A percentile compares a stretch with the other conserved stretches of the same genome.
phyloP scores from a whole-genome alignment of 139 green algal genomes.

The Chlorella sp. region DNA sequence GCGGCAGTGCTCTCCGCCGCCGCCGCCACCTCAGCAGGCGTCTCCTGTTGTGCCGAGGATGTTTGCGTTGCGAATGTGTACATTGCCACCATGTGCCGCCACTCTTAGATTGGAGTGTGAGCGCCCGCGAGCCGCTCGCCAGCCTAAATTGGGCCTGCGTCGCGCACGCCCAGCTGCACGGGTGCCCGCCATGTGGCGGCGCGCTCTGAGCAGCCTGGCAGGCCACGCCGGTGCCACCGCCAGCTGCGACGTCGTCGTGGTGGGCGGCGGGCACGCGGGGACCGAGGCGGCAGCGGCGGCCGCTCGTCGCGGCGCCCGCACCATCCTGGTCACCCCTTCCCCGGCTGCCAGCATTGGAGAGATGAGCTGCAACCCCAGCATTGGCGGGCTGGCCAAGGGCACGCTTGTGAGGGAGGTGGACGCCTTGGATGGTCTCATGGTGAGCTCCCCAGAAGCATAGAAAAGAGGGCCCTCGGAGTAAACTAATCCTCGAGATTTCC shows the following conservation, averaged over 20 bases:
- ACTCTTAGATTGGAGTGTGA: too few species aligned
- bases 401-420: slow-evolving; percentile 70
- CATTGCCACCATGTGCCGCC: neutral
- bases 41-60: neutral
- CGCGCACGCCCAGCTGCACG: neutral
- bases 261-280: slow-evolving; percentile 56
- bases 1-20: too few species aligned
- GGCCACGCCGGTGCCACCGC: neutral
- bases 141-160: neutral
- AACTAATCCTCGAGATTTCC: too few species aligned
- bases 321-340: slow-evolving; percentile 58
- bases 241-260: slow-evolving; percentile 41
- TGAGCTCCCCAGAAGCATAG: slow-evolving; percentile 2
- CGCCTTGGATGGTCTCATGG: slow-evolving; percentile 69
- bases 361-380: slow-evolving; percentile 75
- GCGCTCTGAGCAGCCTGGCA: neutral
- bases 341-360: slow-evolving; percentile 57
- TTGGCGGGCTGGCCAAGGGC: slow-evolving; percentile 71
- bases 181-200: slow-evolving; percentile 5
- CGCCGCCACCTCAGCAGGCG: neutral
- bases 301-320: slow-evolving; percentile 52
- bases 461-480: too few species aligned
- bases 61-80: too few species aligned
- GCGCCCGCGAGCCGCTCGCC: too few species aligned
- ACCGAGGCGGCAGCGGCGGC: slow-evolving; percentile 67